Evolutionary conservation across 1,139 yeast species (phyloP), one percentile per base, ranked within the genome.

Genomic region (Pichia sp.): DNA sequence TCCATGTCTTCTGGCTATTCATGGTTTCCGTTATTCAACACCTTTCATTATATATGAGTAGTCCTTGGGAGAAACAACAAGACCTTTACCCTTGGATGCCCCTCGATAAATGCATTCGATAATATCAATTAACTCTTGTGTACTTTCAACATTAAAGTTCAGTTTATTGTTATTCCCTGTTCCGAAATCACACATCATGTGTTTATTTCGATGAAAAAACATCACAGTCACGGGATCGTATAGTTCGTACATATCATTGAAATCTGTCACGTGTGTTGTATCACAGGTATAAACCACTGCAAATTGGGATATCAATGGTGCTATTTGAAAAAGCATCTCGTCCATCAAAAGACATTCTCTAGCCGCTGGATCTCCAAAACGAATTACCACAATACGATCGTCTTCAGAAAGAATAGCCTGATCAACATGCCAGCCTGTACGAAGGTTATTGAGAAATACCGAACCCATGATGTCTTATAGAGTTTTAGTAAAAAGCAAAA

Each of bases 151-250:
- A 8, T 73, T 72, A 69, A 93, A 93, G 65, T 90, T 90, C 71
- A 93, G 73, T 73, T 93, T 93, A 73, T 95, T 93, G 70, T 95
- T 93, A 66, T 93, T 89, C 44, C 99, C 99, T 0, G 99, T 93
- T 3, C 99, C 99, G 69, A 90, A 90, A 72, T 93, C 99, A 70
- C 96, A 88, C 89, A 91, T 82, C 96, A 95, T 91, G 67, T 93
- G 99, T 67, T 90, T 91, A 70, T 93, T 93, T 51, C 96, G 74
- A 70, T 80, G 89, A 67, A 93, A 93, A 66, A 93, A 91, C 98
- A 93, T 93, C 52, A 93, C 75, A 47, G 96, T 84, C 76, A 87
- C 82, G 33, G 96, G 95, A 59, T 89, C 97, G 64, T 85, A 88
- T 53, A 93, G 71, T 67, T 93, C 98, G 68, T 93, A 93, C 95